Evolutionary conservation across 768 basidiomycete species (phyloP).

Genomic region (Pleurotus cornucopiae): DNA sequence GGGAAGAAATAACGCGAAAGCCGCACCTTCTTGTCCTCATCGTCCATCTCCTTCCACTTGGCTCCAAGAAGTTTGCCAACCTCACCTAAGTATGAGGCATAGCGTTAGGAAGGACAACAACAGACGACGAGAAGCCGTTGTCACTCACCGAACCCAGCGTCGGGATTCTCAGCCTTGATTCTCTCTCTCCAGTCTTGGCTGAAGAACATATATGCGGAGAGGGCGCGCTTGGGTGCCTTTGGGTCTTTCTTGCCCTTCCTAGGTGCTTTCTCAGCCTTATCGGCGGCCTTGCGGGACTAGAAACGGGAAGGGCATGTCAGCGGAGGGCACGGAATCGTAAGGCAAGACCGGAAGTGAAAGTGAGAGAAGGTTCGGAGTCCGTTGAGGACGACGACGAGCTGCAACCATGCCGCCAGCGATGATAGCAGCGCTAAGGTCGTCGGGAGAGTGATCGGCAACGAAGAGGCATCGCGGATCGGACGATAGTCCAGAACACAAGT

Average conservation of each 20-base stretch:
- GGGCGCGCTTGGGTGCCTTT: constrained; percentile 85
- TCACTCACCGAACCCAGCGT: constrained; percentile 80
- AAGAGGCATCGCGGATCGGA: neutral
- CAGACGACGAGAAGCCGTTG: neutral
- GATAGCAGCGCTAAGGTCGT: neutral
- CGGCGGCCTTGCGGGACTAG: constrained; percentile 68
- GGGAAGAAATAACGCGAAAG: constrained; percentile 3
- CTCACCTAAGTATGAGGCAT: constrained; percentile 53
- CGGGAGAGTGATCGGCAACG: neutral
- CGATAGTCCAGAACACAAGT: neutral
- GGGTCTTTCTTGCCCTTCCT: constrained; percentile 72
- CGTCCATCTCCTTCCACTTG: constrained; percentile 95
- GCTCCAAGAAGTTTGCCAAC: constrained; percentile 92
- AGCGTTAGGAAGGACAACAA: constrained; percentile 10
- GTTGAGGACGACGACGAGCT: constrained; percentile 12
- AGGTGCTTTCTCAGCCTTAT: constrained; percentile 61
- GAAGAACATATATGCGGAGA: constrained; percentile 99
- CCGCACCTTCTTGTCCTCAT: constrained; percentile 85
- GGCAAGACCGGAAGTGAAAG: neutral
- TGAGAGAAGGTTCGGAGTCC: constrained; percentile 9
- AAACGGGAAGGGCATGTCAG: constrained; percentile 10
- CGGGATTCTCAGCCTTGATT: constrained; percentile 95
- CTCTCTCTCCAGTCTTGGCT: constrained; percentile 92
- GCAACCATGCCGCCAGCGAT: neutral
- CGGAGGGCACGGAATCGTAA: constrained; percentile 2